These are phyloP conservation scores for Neurospora intermedia DNA, from an alignment of 495 filamentous ascomycete genomes.

Conservation along the genomic window DNA sequence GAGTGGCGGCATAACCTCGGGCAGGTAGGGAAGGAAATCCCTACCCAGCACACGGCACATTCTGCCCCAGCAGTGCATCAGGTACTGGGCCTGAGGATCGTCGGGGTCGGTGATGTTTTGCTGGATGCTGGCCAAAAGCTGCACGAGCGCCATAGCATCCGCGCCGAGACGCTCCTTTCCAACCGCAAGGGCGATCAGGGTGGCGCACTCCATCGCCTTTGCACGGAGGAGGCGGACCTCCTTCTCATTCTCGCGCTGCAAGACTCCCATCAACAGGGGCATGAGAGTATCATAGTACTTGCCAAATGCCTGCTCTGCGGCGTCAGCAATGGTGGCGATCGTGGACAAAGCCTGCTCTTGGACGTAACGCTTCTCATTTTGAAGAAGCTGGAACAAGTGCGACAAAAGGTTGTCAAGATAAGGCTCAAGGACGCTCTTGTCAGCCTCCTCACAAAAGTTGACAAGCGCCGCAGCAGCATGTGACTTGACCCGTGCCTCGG, in stretches of 20 bases:
- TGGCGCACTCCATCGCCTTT: slow-evolving; percentile 99
- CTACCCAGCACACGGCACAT: slow-evolving; percentile 91
- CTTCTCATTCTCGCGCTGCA: slow-evolving; percentile 80
- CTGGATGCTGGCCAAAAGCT: slow-evolving; percentile 79
- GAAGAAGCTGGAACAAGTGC: slow-evolving; percentile 72
- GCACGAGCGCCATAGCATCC: slow-evolving; percentile 77
- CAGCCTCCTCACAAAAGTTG: slow-evolving; percentile 98
- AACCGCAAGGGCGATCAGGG: slow-evolving; percentile 89
- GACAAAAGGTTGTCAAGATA: slow-evolving; percentile 83
- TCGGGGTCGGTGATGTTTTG: slow-evolving; percentile 79
- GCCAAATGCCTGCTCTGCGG: slow-evolving; percentile 89
- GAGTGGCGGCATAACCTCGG: slow-evolving; percentile 89
- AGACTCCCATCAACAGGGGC: slow-evolving; percentile 84
- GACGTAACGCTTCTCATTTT: slow-evolving; percentile 86
- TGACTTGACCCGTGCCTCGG: slow-evolving; percentile 89
- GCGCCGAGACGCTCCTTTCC: slow-evolving; percentile 82
- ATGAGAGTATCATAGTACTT: slow-evolving; percentile 93
- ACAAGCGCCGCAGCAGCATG: slow-evolving; percentile 95
- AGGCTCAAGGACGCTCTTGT: slow-evolving; percentile 83
- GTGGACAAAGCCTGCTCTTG: slow-evolving; percentile 98
- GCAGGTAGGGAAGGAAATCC: slow-evolving; percentile 86
- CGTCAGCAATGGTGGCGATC: slow-evolving; percentile 97
- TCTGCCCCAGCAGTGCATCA: slow-evolving; percentile 97
- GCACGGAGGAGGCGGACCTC: slow-evolving; percentile 84
- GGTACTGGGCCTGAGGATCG: slow-evolving; percentile 92